phyloP scores from a whole-genome alignment of 140 eudicot genomes.

The Anethum foeniculum region DNA sequence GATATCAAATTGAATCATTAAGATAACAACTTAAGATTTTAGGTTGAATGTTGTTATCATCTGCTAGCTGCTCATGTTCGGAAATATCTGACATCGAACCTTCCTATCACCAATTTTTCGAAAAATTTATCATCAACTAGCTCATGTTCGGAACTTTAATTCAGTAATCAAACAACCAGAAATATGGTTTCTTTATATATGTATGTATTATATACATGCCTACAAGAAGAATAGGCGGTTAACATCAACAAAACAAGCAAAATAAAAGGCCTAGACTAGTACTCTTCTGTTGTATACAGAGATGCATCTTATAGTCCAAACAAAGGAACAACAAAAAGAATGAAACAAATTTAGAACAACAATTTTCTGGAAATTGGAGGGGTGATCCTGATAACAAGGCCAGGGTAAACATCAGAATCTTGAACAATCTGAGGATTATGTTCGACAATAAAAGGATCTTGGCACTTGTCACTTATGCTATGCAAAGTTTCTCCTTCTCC shows the following conservation, averaged over 20 bases:
- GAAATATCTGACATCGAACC: too few species aligned
- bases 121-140: too few species aligned
- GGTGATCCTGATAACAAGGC: slow-evolving; percentile 6
- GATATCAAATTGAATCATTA: too few species aligned
- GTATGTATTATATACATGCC: background rate
- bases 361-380: background rate
- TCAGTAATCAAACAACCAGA: background rate
- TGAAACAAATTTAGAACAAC: background rate
- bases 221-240: background rate
- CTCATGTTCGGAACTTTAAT: too few species aligned
- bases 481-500: slow-evolving; percentile 6
- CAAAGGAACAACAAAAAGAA: background rate
- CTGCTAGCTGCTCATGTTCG: too few species aligned
- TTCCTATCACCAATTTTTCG: too few species aligned
- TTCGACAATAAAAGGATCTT: slow-evolving; percentile 3
- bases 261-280: background rate
- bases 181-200: background rate
- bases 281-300: background rate
- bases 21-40: too few species aligned
- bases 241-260: background rate
- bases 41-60: too few species aligned
- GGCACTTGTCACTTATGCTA: slow-evolving; percentile 10
- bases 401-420: slow-evolving; percentile 7
- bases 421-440: slow-evolving; percentile 5
- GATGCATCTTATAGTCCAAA: background rate